Evolutionary conservation across 1,284 basidiomycete genomes (phyloP).

Genomic region (Irpex sp.): DNA sequence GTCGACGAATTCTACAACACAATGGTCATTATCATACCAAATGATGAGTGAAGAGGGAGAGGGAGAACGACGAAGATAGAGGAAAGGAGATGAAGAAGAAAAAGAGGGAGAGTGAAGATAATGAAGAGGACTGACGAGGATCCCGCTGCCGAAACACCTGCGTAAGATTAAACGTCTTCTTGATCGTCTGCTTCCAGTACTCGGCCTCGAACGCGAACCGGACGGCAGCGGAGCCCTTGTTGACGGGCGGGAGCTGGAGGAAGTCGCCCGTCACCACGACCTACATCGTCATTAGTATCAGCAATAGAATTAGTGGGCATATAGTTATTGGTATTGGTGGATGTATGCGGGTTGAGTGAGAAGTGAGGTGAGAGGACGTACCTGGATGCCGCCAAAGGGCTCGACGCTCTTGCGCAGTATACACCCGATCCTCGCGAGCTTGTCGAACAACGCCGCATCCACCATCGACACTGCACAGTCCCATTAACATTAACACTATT

Average conservation of each 20-base stretch:
- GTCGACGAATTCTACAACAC: conserved; percentile 64
- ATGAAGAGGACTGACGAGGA: conserved; percentile 38
- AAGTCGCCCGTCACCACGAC: conserved; percentile 89
- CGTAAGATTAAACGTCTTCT: conserved; percentile 54
- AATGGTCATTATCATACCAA: no score
- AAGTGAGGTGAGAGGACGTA: conserved; percentile 31
- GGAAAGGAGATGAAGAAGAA: no score
- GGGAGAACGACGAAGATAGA: no score
- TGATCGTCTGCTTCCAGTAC: conserved; percentile 63
- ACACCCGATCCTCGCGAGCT: conserved; percentile 71
- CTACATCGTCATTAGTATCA: conserved; percentile 26
- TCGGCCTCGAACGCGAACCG: conserved; percentile 85
- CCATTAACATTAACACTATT: background rate
- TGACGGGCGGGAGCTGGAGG: conserved; percentile 91
- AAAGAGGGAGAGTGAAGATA: no score
- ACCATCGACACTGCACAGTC: conserved; percentile 80
- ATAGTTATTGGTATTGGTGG: no score
- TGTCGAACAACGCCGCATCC: conserved; percentile 85
- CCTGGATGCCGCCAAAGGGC: conserved; percentile 90
- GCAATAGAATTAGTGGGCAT: no score
- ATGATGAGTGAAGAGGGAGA: no score
- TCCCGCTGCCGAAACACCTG: conserved; percentile 69
- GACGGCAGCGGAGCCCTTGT: conserved; percentile 37
- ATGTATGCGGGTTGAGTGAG: background rate
- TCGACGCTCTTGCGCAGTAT: conserved; percentile 48